A percentile compares a stretch with the other conserved stretches of the same genome.
phyloP scores from a whole-genome alignment of 169 alveolate species.

The Plasmodium vivax region DNA sequence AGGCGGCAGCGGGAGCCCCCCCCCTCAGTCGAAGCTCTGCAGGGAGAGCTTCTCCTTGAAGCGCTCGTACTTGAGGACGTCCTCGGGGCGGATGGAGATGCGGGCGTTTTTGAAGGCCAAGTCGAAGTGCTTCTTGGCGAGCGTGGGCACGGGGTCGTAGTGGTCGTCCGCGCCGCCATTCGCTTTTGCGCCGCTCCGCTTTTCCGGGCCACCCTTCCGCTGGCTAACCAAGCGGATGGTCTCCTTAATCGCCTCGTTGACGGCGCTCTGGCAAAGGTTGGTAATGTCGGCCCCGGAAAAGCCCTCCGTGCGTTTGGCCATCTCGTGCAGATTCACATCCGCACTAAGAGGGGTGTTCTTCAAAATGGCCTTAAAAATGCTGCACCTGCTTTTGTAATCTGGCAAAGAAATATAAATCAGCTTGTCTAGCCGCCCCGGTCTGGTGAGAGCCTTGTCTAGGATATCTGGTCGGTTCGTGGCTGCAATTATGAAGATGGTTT shows the following conservation, averaged over 20 bases:
- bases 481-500: constrained; percentile 93
- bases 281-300: constrained; percentile 97
- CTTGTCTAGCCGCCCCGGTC: constrained; percentile 96
- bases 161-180: constrained; percentile 83
- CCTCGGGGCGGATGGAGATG: constrained; percentile 80
- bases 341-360: constrained; percentile 93
- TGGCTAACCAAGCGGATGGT: constrained; percentile 82
- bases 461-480: constrained; percentile 97
- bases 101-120: constrained; percentile 93
- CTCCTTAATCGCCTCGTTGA: constrained; percentile 94
- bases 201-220: constrained; percentile 52
- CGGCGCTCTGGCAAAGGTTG: constrained; percentile 94
- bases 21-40: neutral
- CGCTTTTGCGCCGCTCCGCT: neutral
- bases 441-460: constrained; percentile 93
- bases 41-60: constrained; percentile 73
- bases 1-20: too few relatives aligned
- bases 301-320: constrained; percentile 91
- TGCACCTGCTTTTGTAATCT: constrained; percentile 92
- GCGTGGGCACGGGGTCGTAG: constrained; percentile 94
- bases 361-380: constrained; percentile 89
- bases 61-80: constrained; percentile 46
- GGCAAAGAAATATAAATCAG: constrained; percentile 96
- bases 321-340: constrained; percentile 88
- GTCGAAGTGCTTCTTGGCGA: constrained; percentile 94